Base-by-base conservation (phyloP, 2,329 filamentous ascomycete genomes). In the Pseudocercospora musae region DNA sequence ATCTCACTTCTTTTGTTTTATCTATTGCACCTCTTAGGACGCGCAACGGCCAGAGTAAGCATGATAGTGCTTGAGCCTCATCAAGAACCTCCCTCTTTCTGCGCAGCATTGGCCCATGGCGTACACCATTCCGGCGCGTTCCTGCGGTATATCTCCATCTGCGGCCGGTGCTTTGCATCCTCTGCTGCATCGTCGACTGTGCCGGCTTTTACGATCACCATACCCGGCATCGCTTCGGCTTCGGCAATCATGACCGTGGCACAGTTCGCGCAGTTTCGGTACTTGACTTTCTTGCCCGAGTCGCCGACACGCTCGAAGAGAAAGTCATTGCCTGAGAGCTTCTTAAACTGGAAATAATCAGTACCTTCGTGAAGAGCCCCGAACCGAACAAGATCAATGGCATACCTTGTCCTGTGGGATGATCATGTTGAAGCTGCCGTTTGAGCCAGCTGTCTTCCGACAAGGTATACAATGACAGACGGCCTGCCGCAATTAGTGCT, bases 391-490 rank as follows among this genome's bases (percentile, higher is more conserved):
- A 29, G 13, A 20, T 13, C 33, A 54, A 18, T 37, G 25, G 37
- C 66, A 37, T 23, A 72, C 70, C 25, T 71, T 65, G 53, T 69
- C 66, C 15, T 68, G 59, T 3, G 71, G 67, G 2, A 75, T 63
- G 7, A 74, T 57, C 44, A 68, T 15, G 58, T 74, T 75, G 59
- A 67, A 67, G 40, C 68, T 71, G 29, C 71, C 72, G 55, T 71
- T 74, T 9, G 62, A 64, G 11, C 73, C 73, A 6, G 70, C 70
- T 9, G 68, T 71, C 64, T 75, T 75, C 23, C 64, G 65, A 61
- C 74, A 75, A 7, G 73, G 74, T 21, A 67, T 58, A 58, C 73
- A 75, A 50, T 74, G 70, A 64, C 72, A 74, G 23, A 72, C 61
- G 3, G 62, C 59, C 68, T 72, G 29, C 10, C 13, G 2, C 10